Conservation (phyloP, 495 filamentous ascomycete genomes). For the Rhizodiscina lignyota region DNA sequence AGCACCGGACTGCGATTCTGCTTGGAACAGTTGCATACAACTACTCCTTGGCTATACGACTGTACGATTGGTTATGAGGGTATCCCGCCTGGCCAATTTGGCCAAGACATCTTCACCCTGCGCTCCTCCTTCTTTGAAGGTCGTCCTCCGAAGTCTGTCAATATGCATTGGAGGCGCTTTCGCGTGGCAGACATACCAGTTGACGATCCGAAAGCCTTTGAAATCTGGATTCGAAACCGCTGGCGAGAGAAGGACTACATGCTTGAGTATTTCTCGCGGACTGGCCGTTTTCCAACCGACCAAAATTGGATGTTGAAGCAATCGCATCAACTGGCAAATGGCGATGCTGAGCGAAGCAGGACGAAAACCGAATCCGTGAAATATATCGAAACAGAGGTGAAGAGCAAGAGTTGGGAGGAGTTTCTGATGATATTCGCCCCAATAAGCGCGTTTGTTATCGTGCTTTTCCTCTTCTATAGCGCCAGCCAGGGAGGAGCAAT, state of each 20-base stretch:
- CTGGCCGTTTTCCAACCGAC: conserved; percentile 20
- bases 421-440: conserved; percentile 25
- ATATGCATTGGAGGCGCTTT: conserved; percentile 27
- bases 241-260: conserved; percentile 28
- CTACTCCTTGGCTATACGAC: conserved; percentile 25
- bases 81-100: conserved; percentile 20
- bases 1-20: conserved; percentile 24
- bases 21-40: conserved; percentile 19
- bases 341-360: conserved; percentile 8
- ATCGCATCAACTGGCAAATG: conserved; percentile 2
- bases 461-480: conserved; percentile 15
- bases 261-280: conserved; percentile 20
- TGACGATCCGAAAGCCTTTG: conserved; percentile 20
- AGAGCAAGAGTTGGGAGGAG: conserved; percentile 21
- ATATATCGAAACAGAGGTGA: conserved; percentile 20
- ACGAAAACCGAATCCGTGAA: conserved; percentile 4
- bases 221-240: conserved; percentile 22
- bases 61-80: conserved; percentile 28
- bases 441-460: conserved; percentile 19
- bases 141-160: conserved; percentile 24
- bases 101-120: conserved; percentile 27
- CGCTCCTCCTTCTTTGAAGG: conserved; percentile 25
- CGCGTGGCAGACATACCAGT: conserved; percentile 19
- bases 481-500: no score
- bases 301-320: conserved; percentile 15